Evolutionary conservation across 2,329 filamentous ascomycete species (phyloP), one percentile per base, ranked within the genome.

Genomic region (Calonectria montana): DNA sequence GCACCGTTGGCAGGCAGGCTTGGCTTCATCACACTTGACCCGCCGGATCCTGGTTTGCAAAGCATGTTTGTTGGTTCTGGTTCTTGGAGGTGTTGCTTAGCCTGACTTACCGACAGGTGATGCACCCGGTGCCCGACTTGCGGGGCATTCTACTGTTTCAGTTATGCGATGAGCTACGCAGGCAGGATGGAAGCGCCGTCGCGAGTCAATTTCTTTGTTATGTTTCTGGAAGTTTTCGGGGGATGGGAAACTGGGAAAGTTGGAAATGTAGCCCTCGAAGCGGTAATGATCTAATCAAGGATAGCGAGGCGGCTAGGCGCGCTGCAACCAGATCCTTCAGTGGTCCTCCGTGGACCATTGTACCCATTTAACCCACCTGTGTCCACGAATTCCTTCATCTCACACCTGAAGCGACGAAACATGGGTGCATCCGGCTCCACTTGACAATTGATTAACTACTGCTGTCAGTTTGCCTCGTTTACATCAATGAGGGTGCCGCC

Each of bases 21-120:
- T 81, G 18, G 71, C 64, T 73, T 82, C 80, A 68, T 84, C 82
- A 68, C 82, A 84, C 55, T 83, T 83, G 3, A 84, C 79, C 25
- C 81, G 81, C 1, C 82, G 82, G 50, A 84, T 82, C 43, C 81
- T 83, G 2, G 25, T 59, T 27, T 37, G 25, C n/a, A n/a, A n/a
- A n/a, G 62, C 4, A 59, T 25, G 53, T 57, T 35, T 59, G 53
- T 59, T 59, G 53, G 53, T 59, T 59, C 31, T 39, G 18, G 13
- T 21, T 59, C 35, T 25, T 39, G 53, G 53, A 39, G 31, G 41
- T 6, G 45, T n/a, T 25, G 9, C 37, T 13, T 35, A 62, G n/a
- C 35, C 39, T 16, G n/a, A 55, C 77, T 70, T 74, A 77, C 77
- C 78, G 77, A 15, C 77, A 79, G 23, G 77, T 79, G 23, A 79